Evolutionary conservation across 106 monocot genomes (phyloP).

Genomic region (Allium sativum): DNA sequence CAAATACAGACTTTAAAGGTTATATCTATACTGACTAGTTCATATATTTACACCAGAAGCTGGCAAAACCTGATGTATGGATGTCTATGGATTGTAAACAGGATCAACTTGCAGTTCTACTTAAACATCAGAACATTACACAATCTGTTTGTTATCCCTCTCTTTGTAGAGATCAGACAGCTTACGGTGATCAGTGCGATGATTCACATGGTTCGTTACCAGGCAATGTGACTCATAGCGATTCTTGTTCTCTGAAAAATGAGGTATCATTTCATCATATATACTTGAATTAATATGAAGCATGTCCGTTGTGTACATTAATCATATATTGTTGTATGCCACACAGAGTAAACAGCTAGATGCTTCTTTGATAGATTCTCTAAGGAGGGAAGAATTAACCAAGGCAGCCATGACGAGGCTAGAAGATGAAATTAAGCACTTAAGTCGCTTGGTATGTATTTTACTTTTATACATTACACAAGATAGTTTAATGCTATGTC

Average conservation of each 20-base stretch:
- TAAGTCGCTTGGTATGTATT: conserved; percentile 44
- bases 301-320: too few species aligned
- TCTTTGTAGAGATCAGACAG: conserved; percentile 11
- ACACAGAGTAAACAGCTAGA: conserved; percentile 36
- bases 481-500: too few species aligned
- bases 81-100: conserved; percentile 10
- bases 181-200: conserved; percentile 4
- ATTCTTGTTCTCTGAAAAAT: conserved; percentile 6
- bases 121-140: conserved; percentile 31
- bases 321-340: neutral
- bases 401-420: conserved; percentile 30
- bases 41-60: neutral
- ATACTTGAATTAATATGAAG: neutral
- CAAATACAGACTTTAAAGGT: conserved; percentile 56
- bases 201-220: conserved; percentile 2
- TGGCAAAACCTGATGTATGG: neutral
- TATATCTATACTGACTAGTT: conserved; percentile 3
- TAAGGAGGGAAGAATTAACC: conserved; percentile 51
- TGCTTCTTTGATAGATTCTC: conserved; percentile 28
- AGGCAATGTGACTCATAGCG: neutral
- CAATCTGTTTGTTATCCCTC: conserved; percentile 7
- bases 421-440: conserved; percentile 50
- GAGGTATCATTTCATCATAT: conserved; percentile 23
- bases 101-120: conserved; percentile 35
- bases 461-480: too few species aligned